phyloP scores from a whole-genome alignment of 2,329 filamentous ascomycete species.

The Fusarium sp. region DNA sequence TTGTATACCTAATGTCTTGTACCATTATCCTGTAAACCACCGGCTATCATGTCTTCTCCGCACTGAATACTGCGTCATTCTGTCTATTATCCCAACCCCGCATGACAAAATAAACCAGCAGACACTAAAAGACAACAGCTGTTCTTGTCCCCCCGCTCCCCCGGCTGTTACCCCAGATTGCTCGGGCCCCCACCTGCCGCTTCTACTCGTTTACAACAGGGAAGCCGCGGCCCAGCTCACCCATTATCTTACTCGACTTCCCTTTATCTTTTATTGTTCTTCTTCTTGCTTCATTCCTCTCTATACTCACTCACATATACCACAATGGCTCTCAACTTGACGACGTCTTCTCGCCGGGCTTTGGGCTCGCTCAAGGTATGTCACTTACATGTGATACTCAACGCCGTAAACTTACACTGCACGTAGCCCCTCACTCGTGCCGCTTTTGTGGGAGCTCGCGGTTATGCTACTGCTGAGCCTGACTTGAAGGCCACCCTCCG shows the following conservation, averaged over 20 bases:
- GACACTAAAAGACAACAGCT: not conserved
- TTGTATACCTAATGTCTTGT: too few species aligned
- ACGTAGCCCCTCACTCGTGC: constrained; percentile 50
- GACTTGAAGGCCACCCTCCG: constrained; percentile 90
- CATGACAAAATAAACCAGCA: constrained; percentile 38
- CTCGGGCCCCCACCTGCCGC: constrained; percentile 32
- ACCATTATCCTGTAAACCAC: not conserved
- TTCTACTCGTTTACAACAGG: constrained; percentile 42
- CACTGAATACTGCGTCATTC: constrained; percentile 14
- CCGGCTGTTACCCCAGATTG: constrained; percentile 45
- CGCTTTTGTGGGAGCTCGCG: constrained; percentile 56
- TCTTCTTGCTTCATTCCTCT: constrained; percentile 5
- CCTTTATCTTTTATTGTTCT: constrained; percentile 1
- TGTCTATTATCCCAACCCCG: constrained; percentile 16
- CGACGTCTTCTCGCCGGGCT: constrained; percentile 68
- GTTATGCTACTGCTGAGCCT: constrained; percentile 83
- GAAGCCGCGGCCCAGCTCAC: constrained; percentile 42
- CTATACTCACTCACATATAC: not conserved
- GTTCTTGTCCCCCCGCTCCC: constrained; percentile 36
- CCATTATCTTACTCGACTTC: constrained; percentile 14
- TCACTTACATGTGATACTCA: constrained; percentile 19
- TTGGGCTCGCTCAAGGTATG: constrained; percentile 73
- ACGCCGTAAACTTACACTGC: constrained; percentile 3
- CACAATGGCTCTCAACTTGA: constrained; percentile 73
- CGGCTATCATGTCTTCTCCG: constrained; percentile 29